Evolutionary conservation across 805 yeast genomes (phyloP), one percentile per base, ranked within the genome.

Genomic region (Danielia oregonensis): DNA sequence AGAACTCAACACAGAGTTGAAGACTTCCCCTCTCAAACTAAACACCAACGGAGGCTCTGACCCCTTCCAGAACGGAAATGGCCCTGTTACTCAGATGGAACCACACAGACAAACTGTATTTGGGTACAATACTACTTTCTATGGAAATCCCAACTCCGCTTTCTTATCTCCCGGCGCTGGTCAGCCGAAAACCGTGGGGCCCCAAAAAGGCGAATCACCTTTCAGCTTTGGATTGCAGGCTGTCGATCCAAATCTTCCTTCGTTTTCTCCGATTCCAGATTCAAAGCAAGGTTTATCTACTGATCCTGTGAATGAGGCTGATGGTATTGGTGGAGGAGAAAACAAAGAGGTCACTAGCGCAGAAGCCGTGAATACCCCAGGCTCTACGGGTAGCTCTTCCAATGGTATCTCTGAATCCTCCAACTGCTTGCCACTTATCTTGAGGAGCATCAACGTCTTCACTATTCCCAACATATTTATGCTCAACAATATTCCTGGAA

Each of bases 391-490:
- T 4, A 24, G 28, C 11, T 24, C 33, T 7, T 5, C 30, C 3
- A 7, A 12, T 19, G 33, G 33, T 32, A n/a, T 47, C 2, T 44
- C 60, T 2, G 70, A 66, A 33, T 58, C 71, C 0, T 60, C 85
- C 5, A 82, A 80, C 43, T 79, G 80, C 57, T 55, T 83, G 22
- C 89, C 88, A 2, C 76, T 84, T 56, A 65, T 84, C 8, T 55
- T 84, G 17, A 61, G 89, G 39, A 75, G 79, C 26, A 73, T 82
- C 39, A 80, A 86, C 13, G 63, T 80, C 0, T 64, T 71, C 28
- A 72, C 84, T 0, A 76, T 84, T 8, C 91, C 94, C 0, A 62
- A 67, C 11, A 47, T 53, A 10, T 78, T 78, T 42, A 57, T 72
- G 26, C 40, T 60, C 9, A 59, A 64, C 13, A 66, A 59, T 61